These are phyloP conservation scores for Aureobasidium lini DNA, from an alignment of 2,329 filamentous ascomycete species.

Conservation along the genomic window DNA sequence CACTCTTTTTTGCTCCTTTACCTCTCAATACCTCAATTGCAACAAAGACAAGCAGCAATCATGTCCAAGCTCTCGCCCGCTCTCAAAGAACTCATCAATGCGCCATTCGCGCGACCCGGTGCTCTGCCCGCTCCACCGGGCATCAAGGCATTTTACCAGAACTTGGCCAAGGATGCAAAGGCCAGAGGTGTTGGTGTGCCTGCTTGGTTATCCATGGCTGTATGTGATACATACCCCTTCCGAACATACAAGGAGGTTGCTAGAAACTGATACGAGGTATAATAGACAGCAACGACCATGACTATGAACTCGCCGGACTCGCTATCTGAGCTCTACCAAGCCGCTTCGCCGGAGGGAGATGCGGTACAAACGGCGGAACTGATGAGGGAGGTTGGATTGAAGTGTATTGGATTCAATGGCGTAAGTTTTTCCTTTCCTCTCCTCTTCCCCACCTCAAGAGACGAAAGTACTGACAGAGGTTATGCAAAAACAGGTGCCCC, in stretches of 20 bases:
- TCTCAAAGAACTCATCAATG: slow-evolving; percentile 68
- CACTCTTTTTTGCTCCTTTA: background rate
- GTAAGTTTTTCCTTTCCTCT: slow-evolving; percentile 27
- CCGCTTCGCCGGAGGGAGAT: slow-evolving; percentile 24
- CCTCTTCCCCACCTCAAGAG: background rate
- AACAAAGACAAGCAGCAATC: slow-evolving; percentile 16
- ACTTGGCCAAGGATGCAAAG: slow-evolving; percentile 56
- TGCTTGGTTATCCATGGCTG: slow-evolving; percentile 61
- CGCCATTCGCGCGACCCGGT: slow-evolving; percentile 58
- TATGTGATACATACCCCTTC: slow-evolving; percentile 27
- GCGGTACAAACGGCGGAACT: slow-evolving; percentile 55
- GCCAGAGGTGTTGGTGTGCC: slow-evolving; percentile 54
- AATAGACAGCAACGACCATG: slow-evolving; percentile 69
- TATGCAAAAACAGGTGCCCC: slow-evolving; percentile 52
- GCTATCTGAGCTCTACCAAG: slow-evolving; percentile 54
- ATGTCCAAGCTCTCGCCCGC: slow-evolving; percentile 68
- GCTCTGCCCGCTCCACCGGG: slow-evolving; percentile 56
- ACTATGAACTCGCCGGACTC: slow-evolving; percentile 81
- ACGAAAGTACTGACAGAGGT: background rate
- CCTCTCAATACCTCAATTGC: background rate
- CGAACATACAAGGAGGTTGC: background rate
- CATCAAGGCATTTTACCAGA: slow-evolving; percentile 57
- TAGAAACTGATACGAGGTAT: background rate
- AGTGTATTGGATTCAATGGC: slow-evolving; percentile 73
- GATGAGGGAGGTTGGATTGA: slow-evolving; percentile 67